Evolutionary conservation across 129 eudicot genomes (phyloP), one percentile per base, ranked within the genome.

Genomic region (Lonicera japonica): DNA sequence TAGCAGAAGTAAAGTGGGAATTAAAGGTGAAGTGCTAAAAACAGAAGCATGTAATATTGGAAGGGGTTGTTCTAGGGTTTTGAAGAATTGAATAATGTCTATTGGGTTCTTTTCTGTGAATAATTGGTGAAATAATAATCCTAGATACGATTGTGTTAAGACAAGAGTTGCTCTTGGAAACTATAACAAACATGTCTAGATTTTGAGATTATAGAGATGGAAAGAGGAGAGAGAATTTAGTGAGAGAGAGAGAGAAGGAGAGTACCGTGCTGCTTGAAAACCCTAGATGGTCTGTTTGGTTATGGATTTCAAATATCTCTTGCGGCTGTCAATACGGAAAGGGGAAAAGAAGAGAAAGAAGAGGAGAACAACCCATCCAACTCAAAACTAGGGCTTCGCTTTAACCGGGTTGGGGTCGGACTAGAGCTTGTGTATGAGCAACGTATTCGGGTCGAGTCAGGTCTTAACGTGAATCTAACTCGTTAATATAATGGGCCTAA

Each of bases 1-100:
- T n/a, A n/a, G n/a, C n/a, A n/a, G n/a, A n/a, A n/a, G n/a, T n/a
- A 51, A 55, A 63, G 36, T 63, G 56, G 63, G 75, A 69, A 40
- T 54, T 54, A 40, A 63, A 68, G 23, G 25, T 20, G 36, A 18
- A 15, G 29, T 23, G 16, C 11, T 68, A 21, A 57, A 22, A 8
- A 57, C 23, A 22, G 13, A 17, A 53, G 14, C 10, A 25, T 53
- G 21, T 53, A 19, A 25, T 23, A 53, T 17, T 53, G 58, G 9
- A 11, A 6, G n/a, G 0, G 53, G 53, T 11, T 1, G 53, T 47
- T n/a, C n/a, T n/a, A 11, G 53, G 53, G 53, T 47, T 47, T 47
- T 47, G 53, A 14, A 14, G 21, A 17, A 19, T 3, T n/a, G 68
- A 38, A n/a, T n/a, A n/a, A 43, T 63, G 15, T 64, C 69, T 64